A percentile compares a stretch with the other conserved stretches of the same genome.
Conservation (phyloP, 441 rosid species). For the Viola pubescens region DNA sequence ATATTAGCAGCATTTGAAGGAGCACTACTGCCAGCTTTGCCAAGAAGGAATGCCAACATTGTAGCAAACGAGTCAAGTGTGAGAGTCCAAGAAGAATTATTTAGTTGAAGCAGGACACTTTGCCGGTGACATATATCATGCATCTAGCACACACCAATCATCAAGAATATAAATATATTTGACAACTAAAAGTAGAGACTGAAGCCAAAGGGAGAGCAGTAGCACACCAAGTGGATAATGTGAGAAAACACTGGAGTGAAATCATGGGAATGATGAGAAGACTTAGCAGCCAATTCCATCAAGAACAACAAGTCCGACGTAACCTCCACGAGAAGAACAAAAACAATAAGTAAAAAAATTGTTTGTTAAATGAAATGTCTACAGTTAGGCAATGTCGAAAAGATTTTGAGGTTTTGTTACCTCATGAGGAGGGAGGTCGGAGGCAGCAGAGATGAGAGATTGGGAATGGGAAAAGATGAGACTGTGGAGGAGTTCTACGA, state of each 20-base stretch:
- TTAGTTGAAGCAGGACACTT: constrained; percentile 46
- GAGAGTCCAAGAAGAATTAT: constrained; percentile 44
- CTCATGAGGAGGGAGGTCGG: constrained; percentile 65
- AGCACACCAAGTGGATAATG: constrained; percentile 37
- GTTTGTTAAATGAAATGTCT: background rate
- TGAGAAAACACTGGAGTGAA: constrained; percentile 19
- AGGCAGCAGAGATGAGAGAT: constrained; percentile 46
- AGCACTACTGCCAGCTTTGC: constrained; percentile 25
- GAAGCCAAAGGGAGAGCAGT: background rate
- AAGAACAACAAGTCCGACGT: constrained; percentile 46
- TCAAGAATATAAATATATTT: background rate
- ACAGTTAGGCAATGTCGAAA: background rate
- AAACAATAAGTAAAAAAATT: no score
- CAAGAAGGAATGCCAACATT: constrained; percentile 41
- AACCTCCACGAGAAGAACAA: constrained; percentile 22
- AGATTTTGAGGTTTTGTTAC: constrained; percentile 12
- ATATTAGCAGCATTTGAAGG: constrained; percentile 23
- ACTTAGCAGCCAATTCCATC: constrained; percentile 45
- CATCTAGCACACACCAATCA: constrained; percentile 27
- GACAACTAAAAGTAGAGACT: background rate
- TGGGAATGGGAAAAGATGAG: constrained; percentile 52
- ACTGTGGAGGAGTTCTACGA: constrained; percentile 39
- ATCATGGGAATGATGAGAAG: constrained; percentile 23
- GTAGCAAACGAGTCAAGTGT: constrained; percentile 40
- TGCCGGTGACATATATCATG: constrained; percentile 34